These are phyloP conservation scores for Daldinia grandis DNA, from an alignment of 495 filamentous ascomycete genomes.

Conservation along the genomic window DNA sequence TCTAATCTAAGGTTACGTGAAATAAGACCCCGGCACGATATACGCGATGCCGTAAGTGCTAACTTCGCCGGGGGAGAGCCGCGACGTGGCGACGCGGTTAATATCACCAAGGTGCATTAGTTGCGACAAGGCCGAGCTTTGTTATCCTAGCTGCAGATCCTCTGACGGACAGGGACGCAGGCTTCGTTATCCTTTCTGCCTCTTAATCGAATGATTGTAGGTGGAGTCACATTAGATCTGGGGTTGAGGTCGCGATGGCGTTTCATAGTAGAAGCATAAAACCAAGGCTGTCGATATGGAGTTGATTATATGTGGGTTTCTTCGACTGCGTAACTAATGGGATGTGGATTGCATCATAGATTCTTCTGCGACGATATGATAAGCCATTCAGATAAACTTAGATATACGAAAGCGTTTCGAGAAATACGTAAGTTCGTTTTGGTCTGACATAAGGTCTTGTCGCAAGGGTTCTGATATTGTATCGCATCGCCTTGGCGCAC, in stretches of 20 bases:
- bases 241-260: constrained; percentile 19
- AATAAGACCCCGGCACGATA: constrained; percentile 1
- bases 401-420: constrained; percentile 6
- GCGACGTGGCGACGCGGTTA: constrained; percentile 17
- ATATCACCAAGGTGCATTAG: constrained; percentile 20
- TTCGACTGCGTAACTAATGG: background rate
- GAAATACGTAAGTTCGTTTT: background rate
- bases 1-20: no score
- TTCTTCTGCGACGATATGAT: background rate
- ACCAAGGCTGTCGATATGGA: constrained; percentile 9
- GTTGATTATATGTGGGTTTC: background rate
- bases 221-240: constrained; percentile 24
- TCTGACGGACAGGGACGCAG: constrained; percentile 13
- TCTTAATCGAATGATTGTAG: constrained; percentile 11
- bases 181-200: constrained; percentile 11
- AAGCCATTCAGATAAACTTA: constrained; percentile 2
- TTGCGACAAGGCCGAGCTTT: constrained; percentile 38
- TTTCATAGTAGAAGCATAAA: constrained; percentile 38
- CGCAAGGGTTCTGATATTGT: constrained; percentile 22
- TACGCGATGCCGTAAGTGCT: background rate
- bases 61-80: constrained; percentile 1
- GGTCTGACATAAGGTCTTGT: constrained; percentile 8
- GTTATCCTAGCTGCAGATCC: constrained; percentile 35
- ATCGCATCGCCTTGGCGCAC: constrained; percentile 24
- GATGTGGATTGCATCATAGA: background rate